Evolutionary conservation across 257 asterid species (phyloP).

Genomic region (Gentiana macrophylla): DNA sequence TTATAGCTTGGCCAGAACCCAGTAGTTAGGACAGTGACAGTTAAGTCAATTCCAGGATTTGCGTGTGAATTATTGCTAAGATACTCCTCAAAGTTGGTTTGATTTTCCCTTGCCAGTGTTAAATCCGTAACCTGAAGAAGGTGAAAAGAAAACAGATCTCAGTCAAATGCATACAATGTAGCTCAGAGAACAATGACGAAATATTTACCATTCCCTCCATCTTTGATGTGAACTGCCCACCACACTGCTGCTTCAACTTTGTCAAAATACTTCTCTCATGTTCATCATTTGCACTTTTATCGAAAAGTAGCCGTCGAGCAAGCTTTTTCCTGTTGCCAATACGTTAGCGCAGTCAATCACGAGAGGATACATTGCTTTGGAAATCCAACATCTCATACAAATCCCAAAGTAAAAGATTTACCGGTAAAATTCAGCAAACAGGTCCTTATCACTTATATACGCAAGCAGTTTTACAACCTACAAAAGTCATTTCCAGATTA

Average conservation of each 20-base stretch:
- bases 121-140: slow-evolving; percentile 41
- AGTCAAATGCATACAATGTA: background rate
- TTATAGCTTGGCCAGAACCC: slow-evolving; percentile 62
- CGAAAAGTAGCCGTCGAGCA: slow-evolving; percentile 45
- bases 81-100: slow-evolving; percentile 31
- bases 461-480: slow-evolving; percentile 41
- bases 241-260: slow-evolving; percentile 45
- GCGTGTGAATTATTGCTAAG: slow-evolving; percentile 17
- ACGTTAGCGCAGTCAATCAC: background rate
- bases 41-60: slow-evolving; percentile 38
- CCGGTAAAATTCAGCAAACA: slow-evolving; percentile 49
- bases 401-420: slow-evolving; percentile 11
- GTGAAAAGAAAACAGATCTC: background rate
- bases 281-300: slow-evolving; percentile 37
- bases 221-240: slow-evolving; percentile 51
- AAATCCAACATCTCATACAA: background rate
- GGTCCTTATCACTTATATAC: slow-evolving; percentile 44
- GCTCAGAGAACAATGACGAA: background rate
- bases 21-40: slow-evolving; percentile 41
- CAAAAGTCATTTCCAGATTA: background rate
- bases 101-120: slow-evolving; percentile 37
- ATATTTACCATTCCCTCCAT: slow-evolving; percentile 58
- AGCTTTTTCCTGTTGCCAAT: slow-evolving; percentile 34
- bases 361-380: background rate
- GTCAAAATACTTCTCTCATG: slow-evolving; percentile 38